phyloP scores from a whole-genome alignment of 1,284 basidiomycete genomes.

The Thecaphora frezii region DNA sequence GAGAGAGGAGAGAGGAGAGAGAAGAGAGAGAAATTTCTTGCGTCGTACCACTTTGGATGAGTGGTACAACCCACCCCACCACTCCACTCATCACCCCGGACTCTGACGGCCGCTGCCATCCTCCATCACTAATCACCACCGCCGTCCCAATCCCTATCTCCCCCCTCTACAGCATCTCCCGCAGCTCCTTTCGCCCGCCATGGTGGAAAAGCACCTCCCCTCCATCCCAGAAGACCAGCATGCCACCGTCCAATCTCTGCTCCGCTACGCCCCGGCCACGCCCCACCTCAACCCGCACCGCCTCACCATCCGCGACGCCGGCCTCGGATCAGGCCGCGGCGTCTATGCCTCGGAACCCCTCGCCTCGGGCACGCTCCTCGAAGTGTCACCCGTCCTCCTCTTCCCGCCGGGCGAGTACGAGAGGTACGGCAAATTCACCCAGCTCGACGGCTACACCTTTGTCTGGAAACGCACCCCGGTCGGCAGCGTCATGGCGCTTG shows the following conservation, averaged over 20 bases:
- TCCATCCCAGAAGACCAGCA: conserved; percentile 6
- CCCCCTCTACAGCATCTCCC: too few species aligned
- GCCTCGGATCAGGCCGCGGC: conserved; percentile 23
- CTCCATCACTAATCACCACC: too few species aligned
- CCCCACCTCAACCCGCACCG: conserved; percentile 41
- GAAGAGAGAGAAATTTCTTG: too few species aligned
- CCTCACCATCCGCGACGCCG: conserved; percentile 24
- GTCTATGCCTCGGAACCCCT: conserved; percentile 35
- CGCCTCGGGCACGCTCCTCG: conserved; percentile 68
- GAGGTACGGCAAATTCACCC: conserved; percentile 63
- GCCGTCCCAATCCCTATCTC: too few species aligned
- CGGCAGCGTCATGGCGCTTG: conserved; percentile 70
- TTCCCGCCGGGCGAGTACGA: conserved; percentile 66
- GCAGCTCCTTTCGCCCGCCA: neutral
- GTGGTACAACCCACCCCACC: too few species aligned
- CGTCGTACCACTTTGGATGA: too few species aligned
- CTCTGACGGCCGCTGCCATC: too few species aligned
- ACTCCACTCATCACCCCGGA: too few species aligned
- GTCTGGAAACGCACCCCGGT: conserved; percentile 67
- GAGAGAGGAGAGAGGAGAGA: too few species aligned
- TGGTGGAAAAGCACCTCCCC: conserved; percentile 30
- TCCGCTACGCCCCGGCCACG: conserved; percentile 26
- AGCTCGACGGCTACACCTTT: conserved; percentile 82
- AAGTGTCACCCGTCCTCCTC: conserved; percentile 83
- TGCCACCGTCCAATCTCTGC: conserved; percentile 9